Conservation (phyloP, 2,329 filamentous ascomycete species). For the Cytospora chrysosperma region DNA sequence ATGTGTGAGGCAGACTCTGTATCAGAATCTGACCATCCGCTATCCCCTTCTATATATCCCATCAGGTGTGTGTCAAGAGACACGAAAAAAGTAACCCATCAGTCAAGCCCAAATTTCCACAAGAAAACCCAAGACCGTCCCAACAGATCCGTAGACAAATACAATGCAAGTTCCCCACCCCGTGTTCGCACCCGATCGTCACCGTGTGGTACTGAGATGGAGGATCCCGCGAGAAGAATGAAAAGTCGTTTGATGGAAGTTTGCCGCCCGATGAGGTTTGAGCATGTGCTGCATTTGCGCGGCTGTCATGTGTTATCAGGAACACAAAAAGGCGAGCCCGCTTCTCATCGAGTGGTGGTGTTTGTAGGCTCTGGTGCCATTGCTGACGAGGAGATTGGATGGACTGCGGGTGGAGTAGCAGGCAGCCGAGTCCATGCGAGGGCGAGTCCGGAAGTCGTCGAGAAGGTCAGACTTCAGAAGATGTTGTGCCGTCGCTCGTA, state of each 20-base stretch:
- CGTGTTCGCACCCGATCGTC: neutral
- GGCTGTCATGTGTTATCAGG: conserved; percentile 4
- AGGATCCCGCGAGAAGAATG: neutral
- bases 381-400: neutral
- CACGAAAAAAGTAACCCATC: neutral
- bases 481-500: conserved; percentile 3
- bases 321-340: neutral
- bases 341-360: neutral
- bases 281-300: neutral
- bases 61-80: neutral
- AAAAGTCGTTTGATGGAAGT: neutral
- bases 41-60: neutral
- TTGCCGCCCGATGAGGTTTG: neutral
- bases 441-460: neutral
- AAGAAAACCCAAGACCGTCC: neutral
- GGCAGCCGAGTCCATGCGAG: neutral
- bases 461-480: neutral
- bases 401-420: neutral
- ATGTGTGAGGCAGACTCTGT: neutral
- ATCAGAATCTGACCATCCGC: neutral
- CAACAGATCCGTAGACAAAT: neutral
- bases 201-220: conserved; percentile 5
- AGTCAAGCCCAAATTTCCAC: neutral
- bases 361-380: neutral
- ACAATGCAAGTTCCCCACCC: neutral